Base-by-base conservation (phyloP, 2,329 filamentous ascomycete genomes). In the Tolypocladium tundrense region DNA sequence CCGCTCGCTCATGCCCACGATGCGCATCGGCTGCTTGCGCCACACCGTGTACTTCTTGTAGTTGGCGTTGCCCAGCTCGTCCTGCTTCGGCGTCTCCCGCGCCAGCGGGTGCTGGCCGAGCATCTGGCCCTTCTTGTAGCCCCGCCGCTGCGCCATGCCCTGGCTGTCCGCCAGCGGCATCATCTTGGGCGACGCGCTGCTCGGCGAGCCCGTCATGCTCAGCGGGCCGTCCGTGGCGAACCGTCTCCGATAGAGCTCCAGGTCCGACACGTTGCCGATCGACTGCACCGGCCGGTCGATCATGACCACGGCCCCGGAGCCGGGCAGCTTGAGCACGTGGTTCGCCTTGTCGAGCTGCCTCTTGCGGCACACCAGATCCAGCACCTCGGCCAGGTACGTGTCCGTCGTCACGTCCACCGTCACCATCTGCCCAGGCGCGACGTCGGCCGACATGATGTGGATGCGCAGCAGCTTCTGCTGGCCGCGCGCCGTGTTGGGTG, bases 11-110 rank as follows among this genome's bases (percentile, higher is more conserved):
- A 88, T 82, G 4, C 84, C 86, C 48, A 89, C 86, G 65, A 94
- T 88, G 31, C 88, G 85, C 81, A 94, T 90, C 10, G 88, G 86
- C 71, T 92, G 88, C 72, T 91, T 90, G 62, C 90, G 85, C 76
- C 88, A 88, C 19, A 95, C 90, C 14, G 84, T 85, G 72, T 91
- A 94, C 64, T 87, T 88, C 67, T 89, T 87, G 74, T 89, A 88
- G 65, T 79, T 85, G 48, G 79, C 77, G 58, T 76, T 77, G 62
- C 77, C 79, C 54, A 82, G 73, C 67, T 84, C 82, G 58, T 84
- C 82, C 64, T 82, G 79, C 71, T 82, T 82, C 60, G 82, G 72
- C 21, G 79, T 77, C 69, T 87, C 83, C 61, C 84, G 83, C 19
- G 86, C 84, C 54, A 91, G 78, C 24, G 88, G 88, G 66, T 91